Percentiles rank a stretch among this genome's conserved stretches.
These are phyloP conservation scores for Tuctoria greenei DNA, from an alignment of 176 grass and related monocot species.

Conservation along the genomic window DNA sequence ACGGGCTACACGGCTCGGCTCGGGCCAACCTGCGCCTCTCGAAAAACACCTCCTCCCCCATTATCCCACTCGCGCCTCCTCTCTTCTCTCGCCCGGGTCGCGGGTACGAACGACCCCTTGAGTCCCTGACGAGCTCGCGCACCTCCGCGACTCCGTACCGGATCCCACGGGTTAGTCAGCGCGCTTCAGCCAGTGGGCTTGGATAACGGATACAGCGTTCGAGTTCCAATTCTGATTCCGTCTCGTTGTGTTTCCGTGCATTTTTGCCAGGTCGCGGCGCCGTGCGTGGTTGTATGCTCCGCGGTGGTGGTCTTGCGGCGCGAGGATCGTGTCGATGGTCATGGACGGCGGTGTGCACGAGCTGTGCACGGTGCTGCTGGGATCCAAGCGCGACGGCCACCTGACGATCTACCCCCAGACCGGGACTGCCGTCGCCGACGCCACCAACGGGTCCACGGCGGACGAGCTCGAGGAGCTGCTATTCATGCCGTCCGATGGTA, in stretches of 20 bases:
- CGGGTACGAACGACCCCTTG: conserved; percentile 26
- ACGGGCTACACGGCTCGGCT: background rate
- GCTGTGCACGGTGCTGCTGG: conserved; percentile 38
- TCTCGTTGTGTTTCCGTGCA: background rate
- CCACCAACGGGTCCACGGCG: conserved; percentile 28
- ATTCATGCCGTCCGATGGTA: conserved; percentile 29
- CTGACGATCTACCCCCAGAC: conserved; percentile 45
- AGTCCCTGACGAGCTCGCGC: conserved; percentile 10
- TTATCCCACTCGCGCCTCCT: conserved; percentile 12
- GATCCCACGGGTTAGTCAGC: background rate
- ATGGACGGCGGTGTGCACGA: conserved; percentile 68
- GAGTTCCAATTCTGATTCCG: conserved; percentile 4
- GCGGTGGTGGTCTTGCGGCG: background rate
- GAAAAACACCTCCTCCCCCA: no score
- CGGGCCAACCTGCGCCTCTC: conserved; percentile 33
- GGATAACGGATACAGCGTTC: no score
- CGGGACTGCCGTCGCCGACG: background rate
- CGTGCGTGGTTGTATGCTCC: conserved; percentile 12
- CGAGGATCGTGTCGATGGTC: conserved; percentile 40
- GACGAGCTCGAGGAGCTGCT: conserved; percentile 44
- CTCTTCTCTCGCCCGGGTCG: background rate
- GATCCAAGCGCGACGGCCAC: conserved; percentile 36
- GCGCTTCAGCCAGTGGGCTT: background rate
- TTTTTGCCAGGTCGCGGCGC: conserved; percentile 27
- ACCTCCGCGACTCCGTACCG: background rate